Percentiles rank a stretch among this genome's conserved stretches.
Evolutionary conservation across 352 stramenopile species (phyloP).

Genomic region (Pythium guiyangense): DNA sequence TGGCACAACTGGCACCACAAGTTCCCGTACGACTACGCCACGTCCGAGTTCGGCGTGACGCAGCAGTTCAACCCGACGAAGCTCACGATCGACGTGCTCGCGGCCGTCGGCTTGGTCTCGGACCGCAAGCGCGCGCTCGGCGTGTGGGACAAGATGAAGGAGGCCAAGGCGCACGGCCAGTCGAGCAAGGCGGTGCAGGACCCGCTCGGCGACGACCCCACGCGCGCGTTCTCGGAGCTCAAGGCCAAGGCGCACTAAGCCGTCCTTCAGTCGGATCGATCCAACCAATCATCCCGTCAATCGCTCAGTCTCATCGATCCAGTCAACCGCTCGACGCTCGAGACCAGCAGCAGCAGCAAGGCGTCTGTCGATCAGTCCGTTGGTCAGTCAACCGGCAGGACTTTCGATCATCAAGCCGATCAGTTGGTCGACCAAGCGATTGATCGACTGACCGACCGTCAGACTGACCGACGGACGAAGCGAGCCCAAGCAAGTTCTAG

Average conservation of each 20-base stretch:
- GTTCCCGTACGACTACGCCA: slow-evolving; percentile 99
- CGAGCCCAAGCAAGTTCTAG: no score
- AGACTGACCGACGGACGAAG: no score
- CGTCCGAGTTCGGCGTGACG: slow-evolving; percentile 95
- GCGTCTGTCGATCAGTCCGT: no score
- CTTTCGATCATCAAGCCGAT: no score
- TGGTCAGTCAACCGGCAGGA: background rate
- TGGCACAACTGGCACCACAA: slow-evolving; percentile 99
- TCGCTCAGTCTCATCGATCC: no score
- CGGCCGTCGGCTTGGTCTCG: slow-evolving; percentile 89
- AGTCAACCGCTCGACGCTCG: no score
- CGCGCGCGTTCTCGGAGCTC: slow-evolving; percentile 51
- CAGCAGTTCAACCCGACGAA: slow-evolving; percentile 98
- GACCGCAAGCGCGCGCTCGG: slow-evolving; percentile 93
- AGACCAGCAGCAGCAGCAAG: no score
- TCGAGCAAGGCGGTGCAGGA: slow-evolving; percentile 31
- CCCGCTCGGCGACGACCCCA: slow-evolving; percentile 46
- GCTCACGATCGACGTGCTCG: slow-evolving; percentile 94
- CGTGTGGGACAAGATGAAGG: slow-evolving; percentile 92
- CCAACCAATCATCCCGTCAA: no score
- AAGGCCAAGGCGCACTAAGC: slow-evolving; percentile 62
- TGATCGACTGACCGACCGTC: no score
- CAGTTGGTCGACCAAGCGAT: no score
- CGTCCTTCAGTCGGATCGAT: no score
- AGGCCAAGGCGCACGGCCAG: slow-evolving; percentile 30